Evolutionary conservation across 495 filamentous ascomycete species (phyloP), one percentile per base, ranked within the genome.

Genomic region (Emericellopsis terricola): DNA sequence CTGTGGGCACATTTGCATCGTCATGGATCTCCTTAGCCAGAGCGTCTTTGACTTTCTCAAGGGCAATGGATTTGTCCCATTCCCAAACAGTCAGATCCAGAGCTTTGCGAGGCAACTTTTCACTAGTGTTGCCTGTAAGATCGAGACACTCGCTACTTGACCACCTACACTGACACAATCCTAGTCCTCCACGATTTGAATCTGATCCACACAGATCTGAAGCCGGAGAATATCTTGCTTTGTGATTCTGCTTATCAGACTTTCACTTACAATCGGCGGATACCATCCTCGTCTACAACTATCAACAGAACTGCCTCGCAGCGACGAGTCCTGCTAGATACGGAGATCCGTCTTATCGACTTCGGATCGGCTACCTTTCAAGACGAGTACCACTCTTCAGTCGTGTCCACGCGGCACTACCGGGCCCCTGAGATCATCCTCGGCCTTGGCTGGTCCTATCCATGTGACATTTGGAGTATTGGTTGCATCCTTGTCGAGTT

Each of bases 31-130:
- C 14, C 66, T 94, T 15, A 89, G 89, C 15, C 86, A 93, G 45
- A 94, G 87, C 48, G 89, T 97, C 14, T 97, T 97, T 53, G 89
- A 97, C 60, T 97, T 97, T 47, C 63, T 97, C 29, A 97, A 97
- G 60, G 73, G 74, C 44, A 96, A 96, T 51, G 63, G 65, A 30
- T 97, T 96, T 52, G 82, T 91, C 16, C 89, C 89, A 2, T 97
- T 97, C 52, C 89, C 89, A n/a, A 94, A 89, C 64, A 94, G 84
- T 46, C 86, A 97, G 51, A 97, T 97, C 38, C 89, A 96, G 53
- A 82, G 69, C 46, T 96, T 97, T 64, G 89, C 89, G 9, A 72
- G 87, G 28, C 89, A 97, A 48, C 59, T 97, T 13, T 77, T 97
- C 34, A 94, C 86, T n/a, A 96, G 89, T 47, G 91, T 97, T 42